A percentile compares a stretch with the other conserved stretches of the same genome.
phyloP scores from a whole-genome alignment of 2,329 filamentous ascomycete genomes.

The Ceratocystis smalleyi region DNA sequence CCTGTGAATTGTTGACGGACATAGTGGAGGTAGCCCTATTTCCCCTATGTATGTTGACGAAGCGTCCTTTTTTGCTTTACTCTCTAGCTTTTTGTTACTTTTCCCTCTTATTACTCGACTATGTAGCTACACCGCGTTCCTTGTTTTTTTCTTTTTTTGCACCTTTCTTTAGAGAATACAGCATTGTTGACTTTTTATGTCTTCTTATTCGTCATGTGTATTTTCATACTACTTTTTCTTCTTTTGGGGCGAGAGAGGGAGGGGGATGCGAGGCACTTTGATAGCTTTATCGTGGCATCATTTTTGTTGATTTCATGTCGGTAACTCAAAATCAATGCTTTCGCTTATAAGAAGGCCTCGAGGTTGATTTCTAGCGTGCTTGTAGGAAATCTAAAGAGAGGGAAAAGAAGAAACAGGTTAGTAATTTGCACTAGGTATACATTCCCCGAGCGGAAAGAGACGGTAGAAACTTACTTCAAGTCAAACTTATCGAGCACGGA shows the following conservation, averaged over 20 bases:
- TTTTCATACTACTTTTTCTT: conserved; percentile 17
- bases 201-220: background rate
- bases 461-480: conserved; percentile 44
- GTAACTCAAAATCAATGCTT: background rate
- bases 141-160: background rate
- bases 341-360: conserved; percentile 65
- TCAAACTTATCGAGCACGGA: conserved; percentile 88
- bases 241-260: background rate
- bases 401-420: conserved; percentile 13
- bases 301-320: background rate
- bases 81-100: background rate
- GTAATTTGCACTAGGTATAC: background rate
- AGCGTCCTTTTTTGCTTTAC: conserved; percentile 3
- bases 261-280: conserved; percentile 10
- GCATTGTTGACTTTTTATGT: background rate
- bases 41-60: background rate
- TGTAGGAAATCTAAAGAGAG: conserved; percentile 56
- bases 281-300: conserved; percentile 2
- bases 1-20: background rate
- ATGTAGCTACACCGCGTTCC: background rate
- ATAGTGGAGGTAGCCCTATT: background rate
- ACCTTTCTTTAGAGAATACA: background rate
- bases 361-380: conserved; percentile 91
- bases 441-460: background rate
- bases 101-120: background rate